These are phyloP conservation scores for Trichosanthes truncata DNA, from an alignment of 306 rosid species.

Conservation along the genomic window DNA sequence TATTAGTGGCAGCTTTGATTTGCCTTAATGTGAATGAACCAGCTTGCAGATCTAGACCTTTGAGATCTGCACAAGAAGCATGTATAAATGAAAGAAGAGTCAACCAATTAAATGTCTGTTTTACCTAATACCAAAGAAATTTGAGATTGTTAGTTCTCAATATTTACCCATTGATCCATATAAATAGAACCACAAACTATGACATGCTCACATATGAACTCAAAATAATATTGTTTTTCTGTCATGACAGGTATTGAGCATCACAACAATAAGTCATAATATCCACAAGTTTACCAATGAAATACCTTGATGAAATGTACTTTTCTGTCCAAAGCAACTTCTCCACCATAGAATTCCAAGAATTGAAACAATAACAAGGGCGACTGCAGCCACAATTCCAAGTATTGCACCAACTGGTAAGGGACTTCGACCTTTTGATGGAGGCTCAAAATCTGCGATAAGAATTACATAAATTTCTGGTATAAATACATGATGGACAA, in stretches of 20 bases:
- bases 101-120: neutral
- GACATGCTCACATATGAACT: neutral
- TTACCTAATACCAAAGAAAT: neutral
- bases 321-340: slow-evolving; percentile 8
- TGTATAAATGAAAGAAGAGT: neutral
- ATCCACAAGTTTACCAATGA: neutral
- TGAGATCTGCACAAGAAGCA: neutral
- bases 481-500: neutral
- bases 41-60: neutral
- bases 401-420: slow-evolving; percentile 10
- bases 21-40: slow-evolving; percentile 23
- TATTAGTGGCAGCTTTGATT: slow-evolving; percentile 27
- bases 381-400: slow-evolving; percentile 22
- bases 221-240: neutral
- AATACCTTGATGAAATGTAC: slow-evolving; percentile 22
- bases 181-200: neutral
- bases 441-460: slow-evolving; percentile 12
- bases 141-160: neutral
- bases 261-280: neutral
- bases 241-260: neutral
- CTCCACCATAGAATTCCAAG: slow-evolving; percentile 23
- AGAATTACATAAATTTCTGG: slow-evolving; percentile 1
- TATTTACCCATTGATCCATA: neutral
- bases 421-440: neutral
- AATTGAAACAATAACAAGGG: slow-evolving; percentile 6